These are phyloP conservation scores for Calonectria henricotiae DNA, from an alignment of 2,329 filamentous ascomycete genomes.

Conservation along the genomic window DNA sequence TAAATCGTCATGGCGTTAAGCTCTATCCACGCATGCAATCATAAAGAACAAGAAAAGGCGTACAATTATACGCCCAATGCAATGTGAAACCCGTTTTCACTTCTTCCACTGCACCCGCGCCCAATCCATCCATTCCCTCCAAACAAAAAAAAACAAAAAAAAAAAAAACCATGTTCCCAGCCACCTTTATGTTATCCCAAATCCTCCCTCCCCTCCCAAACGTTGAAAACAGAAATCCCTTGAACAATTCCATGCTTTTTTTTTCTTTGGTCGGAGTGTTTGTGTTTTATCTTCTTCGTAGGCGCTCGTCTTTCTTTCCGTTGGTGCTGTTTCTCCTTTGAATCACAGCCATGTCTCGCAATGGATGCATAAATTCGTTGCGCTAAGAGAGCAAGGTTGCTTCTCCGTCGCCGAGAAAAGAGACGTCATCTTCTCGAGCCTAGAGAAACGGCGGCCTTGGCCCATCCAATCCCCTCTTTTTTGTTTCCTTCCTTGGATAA, in stretches of 20 bases:
- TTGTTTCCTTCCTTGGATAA: slow-evolving; percentile 30
- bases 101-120: slow-evolving; percentile 30
- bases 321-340: slow-evolving; percentile 13
- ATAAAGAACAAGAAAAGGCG: slow-evolving; percentile 34
- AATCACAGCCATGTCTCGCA: slow-evolving; percentile 5
- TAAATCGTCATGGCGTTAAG: slow-evolving; percentile 43
- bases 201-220: slow-evolving; percentile 14
- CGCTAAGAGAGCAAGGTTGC: slow-evolving; percentile 1
- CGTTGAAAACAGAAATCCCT: slow-evolving; percentile 8
- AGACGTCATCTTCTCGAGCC: slow-evolving; percentile 36
- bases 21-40: slow-evolving; percentile 45
- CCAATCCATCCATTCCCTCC: slow-evolving; percentile 19
- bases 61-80: slow-evolving; percentile 39
- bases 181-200: slow-evolving; percentile 38
- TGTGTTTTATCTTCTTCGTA: slow-evolving; percentile 19
- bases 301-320: slow-evolving; percentile 15
- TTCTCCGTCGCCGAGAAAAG: slow-evolving; percentile 30
- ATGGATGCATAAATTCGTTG: slow-evolving; percentile 28
- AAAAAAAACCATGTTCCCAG: slow-evolving; percentile 21
- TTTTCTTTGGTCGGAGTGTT: slow-evolving; percentile 12
- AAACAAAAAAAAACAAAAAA: not conserved
- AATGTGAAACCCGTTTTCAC: slow-evolving; percentile 27
- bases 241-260: slow-evolving; percentile 25
- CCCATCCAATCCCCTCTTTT: slow-evolving; percentile 10
- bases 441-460: slow-evolving; percentile 20